Percentiles rank a stretch among this genome's conserved stretches.
These are phyloP conservation scores for Dalechampia spathulata DNA, from an alignment of 441 rosid species.

Conservation along the genomic window DNA sequence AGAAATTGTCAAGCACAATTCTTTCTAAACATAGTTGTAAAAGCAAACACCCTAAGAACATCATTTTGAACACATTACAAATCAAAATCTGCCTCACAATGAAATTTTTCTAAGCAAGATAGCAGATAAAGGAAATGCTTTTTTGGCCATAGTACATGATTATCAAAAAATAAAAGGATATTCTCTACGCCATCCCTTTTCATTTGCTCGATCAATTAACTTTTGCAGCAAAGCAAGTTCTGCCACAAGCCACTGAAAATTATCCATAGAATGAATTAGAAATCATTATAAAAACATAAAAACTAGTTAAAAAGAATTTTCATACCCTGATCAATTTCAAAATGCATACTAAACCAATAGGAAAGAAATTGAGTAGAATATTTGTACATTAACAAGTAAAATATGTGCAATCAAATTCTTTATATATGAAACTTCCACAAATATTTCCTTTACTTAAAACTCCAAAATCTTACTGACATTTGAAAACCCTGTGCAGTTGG, in stretches of 20 bases:
- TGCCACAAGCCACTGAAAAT: constrained; percentile 58
- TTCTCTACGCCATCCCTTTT: constrained; percentile 96
- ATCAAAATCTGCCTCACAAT: neutral
- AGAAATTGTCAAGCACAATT: too few relatives aligned
- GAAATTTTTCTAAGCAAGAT: neutral
- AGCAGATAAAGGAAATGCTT: neutral
- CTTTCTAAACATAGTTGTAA: neutral
- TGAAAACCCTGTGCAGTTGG: neutral
- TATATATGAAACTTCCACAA: neutral
- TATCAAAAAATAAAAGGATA: constrained; percentile 55
- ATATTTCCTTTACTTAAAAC: neutral
- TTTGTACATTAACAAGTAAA: neutral
- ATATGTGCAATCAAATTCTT: constrained; percentile 1
- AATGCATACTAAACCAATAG: neutral
- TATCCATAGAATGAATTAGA: constrained; percentile 15
- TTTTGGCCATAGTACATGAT: neutral
- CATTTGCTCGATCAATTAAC: constrained; percentile 70
- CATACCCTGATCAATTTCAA: neutral
- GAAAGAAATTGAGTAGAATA: neutral
- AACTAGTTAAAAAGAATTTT: constrained; percentile 6
- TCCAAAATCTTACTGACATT: neutral
- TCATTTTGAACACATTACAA: neutral
- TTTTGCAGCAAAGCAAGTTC: constrained; percentile 55
- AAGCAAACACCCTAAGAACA: neutral
- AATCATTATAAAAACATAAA: constrained; percentile 12